phyloP scores from a whole-genome alignment of 371 early-diverging fungal species.

The Lichtheimia ornata region DNA sequence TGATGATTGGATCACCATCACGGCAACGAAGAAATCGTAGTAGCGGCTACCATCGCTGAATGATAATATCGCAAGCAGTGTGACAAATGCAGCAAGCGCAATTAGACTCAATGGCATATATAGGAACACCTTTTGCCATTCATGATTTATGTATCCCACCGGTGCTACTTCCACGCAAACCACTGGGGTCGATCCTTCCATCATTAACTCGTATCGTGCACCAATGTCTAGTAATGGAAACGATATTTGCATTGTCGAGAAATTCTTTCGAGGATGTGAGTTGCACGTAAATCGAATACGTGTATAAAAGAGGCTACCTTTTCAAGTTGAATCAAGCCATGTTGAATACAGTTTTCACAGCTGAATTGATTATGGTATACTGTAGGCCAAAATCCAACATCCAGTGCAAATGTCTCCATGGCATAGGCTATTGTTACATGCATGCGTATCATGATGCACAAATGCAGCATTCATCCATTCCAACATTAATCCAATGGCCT shows the following conservation, averaged over 20 bases:
- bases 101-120: neutral
- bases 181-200: neutral
- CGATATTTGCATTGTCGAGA: neutral
- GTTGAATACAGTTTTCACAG: neutral
- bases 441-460: no score
- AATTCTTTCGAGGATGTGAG: neutral
- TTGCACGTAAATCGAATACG: neutral
- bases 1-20: slow-evolving; percentile 50
- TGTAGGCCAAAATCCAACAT: neutral
- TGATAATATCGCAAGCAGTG: slow-evolving; percentile 6
- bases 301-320: neutral
- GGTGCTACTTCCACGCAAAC: neutral
- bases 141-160: neutral
- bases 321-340: neutral
- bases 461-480: no score
- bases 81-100: neutral
- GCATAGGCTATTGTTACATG: neutral
- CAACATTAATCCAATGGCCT: no score
- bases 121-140: neutral
- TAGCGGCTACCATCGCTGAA: slow-evolving; percentile 38
- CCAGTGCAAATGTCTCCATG: neutral
- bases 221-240: neutral
- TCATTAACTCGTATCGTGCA: neutral
- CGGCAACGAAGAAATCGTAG: slow-evolving; percentile 49
- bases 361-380: neutral